A percentile compares a stretch with the other conserved stretches of the same genome.
Evolutionary conservation across 2,329 filamentous ascomycete species (phyloP).

Genomic region (Trichoderma atrobrunneum): DNA sequence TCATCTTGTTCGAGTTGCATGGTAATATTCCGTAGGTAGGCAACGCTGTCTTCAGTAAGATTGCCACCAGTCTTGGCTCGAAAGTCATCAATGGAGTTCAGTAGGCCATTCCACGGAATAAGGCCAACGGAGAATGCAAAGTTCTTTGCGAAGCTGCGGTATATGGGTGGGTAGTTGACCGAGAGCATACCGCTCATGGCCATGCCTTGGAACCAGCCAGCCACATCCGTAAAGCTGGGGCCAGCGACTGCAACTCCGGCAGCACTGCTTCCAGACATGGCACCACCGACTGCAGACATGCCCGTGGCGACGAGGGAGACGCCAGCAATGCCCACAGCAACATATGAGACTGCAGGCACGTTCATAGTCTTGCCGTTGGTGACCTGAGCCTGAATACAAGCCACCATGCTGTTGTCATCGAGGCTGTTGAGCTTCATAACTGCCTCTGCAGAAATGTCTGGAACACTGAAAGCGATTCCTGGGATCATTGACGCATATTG

Average conservation of each 20-base stretch:
- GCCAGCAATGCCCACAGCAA: conserved; percentile 81
- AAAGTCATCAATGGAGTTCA: conserved; percentile 80
- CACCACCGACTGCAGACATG: conserved; percentile 64
- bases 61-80: conserved; percentile 80
- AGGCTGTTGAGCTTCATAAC: conserved; percentile 69
- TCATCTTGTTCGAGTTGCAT: conserved; percentile 61
- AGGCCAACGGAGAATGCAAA: conserved; percentile 89
- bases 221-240: conserved; percentile 80
- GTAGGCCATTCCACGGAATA: conserved; percentile 77
- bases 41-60: conserved; percentile 73
- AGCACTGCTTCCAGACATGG: conserved; percentile 45
- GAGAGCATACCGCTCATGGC: conserved; percentile 96
- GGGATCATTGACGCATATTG: conserved; percentile 75
- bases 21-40: conserved; percentile 71
- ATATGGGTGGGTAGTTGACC: conserved; percentile 81
- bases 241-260: conserved; percentile 64
- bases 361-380: conserved; percentile 82
- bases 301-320: conserved; percentile 74
- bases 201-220: conserved; percentile 90
- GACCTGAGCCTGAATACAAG: conserved; percentile 79
- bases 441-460: conserved; percentile 84
- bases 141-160: conserved; percentile 86
- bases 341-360: conserved; percentile 74
- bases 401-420: conserved; percentile 61
- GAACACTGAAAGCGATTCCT: conserved; percentile 82